Percentiles rank a stretch among this genome's conserved stretches.
These are phyloP conservation scores for Areca catechu DNA, from an alignment of 176 grass and related monocot genomes.

Conservation along the genomic window DNA sequence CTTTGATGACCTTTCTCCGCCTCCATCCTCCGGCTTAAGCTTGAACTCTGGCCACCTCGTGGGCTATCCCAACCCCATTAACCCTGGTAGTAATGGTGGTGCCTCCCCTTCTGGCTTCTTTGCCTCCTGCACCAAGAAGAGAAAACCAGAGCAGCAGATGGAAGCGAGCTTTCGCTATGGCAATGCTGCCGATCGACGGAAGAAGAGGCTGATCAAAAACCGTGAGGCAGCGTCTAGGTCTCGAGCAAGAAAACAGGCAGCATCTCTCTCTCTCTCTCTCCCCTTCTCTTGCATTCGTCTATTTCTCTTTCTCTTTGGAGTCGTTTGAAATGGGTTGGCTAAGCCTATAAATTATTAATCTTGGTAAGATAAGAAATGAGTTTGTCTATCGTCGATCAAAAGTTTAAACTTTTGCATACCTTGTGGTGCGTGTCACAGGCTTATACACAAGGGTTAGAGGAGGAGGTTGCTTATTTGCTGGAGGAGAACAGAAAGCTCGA, in stretches of 20 bases:
- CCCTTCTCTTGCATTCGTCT: neutral
- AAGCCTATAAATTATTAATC: too few relatives aligned
- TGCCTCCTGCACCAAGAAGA: neutral
- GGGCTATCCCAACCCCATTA: neutral
- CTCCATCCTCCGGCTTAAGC: neutral
- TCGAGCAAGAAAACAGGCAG: conserved; percentile 17
- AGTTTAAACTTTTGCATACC: too few relatives aligned
- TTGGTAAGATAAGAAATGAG: too few relatives aligned
- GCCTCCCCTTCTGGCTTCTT: neutral
- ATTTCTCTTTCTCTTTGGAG: too few relatives aligned
- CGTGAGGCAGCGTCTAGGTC: conserved; percentile 15
- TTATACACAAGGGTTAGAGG: conserved; percentile 11
- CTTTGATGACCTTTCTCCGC: neutral
- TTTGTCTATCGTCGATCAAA: too few relatives aligned
- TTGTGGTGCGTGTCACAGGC: neutral
- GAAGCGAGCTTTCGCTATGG: neutral
- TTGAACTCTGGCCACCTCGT: neutral
- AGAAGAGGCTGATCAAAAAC: conserved; percentile 26
- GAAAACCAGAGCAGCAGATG: neutral
- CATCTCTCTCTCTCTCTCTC: neutral
- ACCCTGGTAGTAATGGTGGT: neutral
- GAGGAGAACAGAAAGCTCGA: conserved; percentile 13
- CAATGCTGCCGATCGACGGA: neutral
- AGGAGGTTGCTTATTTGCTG: neutral
- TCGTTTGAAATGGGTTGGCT: too few relatives aligned